A percentile compares a stretch with the other conserved stretches of the same genome.
phyloP scores from a whole-genome alignment of 139 green algal genomes.

The Auxenochlorella pyrenoidosa region DNA sequence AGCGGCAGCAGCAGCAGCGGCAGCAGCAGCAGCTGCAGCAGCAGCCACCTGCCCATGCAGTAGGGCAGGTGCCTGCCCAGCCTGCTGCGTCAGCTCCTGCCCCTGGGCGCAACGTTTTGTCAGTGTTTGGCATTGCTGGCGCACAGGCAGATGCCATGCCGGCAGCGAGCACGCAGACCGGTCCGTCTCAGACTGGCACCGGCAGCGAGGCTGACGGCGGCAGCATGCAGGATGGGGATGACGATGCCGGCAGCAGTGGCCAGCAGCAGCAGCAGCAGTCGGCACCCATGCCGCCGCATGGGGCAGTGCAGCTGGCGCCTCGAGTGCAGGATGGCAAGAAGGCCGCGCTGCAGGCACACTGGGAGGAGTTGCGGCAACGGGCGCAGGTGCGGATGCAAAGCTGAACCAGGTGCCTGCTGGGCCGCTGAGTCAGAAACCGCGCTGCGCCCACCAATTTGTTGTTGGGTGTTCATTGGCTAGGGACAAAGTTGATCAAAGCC shows the following conservation, averaged over 20 bases:
- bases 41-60: not conserved
- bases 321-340: conserved; percentile 14
- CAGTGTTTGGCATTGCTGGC: not conserved
- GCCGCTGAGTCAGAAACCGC: no score
- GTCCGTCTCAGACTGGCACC: not conserved
- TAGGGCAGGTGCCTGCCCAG: not conserved
- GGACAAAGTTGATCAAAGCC: no score
- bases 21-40: not conserved
- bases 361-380: conserved; percentile 38
- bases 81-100: not conserved
- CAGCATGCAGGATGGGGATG: not conserved
- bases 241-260: not conserved
- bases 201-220: not conserved
- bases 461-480: no score
- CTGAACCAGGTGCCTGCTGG: no score
- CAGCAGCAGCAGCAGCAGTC: no score
- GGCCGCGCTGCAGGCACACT: conserved; percentile 35
- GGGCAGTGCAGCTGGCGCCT: not conserved
- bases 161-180: not conserved
- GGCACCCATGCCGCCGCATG: not conserved
- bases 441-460: no score
- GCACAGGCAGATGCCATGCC: not conserved
- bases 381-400: conserved; percentile 3
- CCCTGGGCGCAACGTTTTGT: no score
- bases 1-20: not conserved